Percentiles rank a stretch among this genome's conserved stretches.
Conservation (phyloP, 495 filamentous ascomycete species). For the Terfezia claveryi region DNA sequence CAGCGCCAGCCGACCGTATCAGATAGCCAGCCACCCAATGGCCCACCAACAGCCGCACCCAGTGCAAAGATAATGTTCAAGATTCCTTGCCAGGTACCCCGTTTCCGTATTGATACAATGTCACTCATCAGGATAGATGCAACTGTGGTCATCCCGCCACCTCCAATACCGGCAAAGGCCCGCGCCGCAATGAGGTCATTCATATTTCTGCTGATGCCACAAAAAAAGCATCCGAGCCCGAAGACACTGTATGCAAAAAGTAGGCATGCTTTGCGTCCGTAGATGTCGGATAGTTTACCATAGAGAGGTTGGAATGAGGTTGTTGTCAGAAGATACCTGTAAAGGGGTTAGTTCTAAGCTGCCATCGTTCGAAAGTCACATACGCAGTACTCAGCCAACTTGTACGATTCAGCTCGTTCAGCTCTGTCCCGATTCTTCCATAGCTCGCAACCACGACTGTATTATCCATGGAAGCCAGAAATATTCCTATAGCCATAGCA, state of each 20-base stretch:
- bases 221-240: slow-evolving; percentile 47
- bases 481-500: slow-evolving; percentile 40
- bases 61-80: slow-evolving; percentile 58
- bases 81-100: slow-evolving; percentile 64
- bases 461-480: slow-evolving; percentile 56
- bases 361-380: slow-evolving; percentile 1
- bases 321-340: slow-evolving; percentile 46
- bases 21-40: slow-evolving; percentile 51
- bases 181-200: slow-evolving; percentile 45
- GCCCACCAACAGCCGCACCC: slow-evolving; percentile 49
- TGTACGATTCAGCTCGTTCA: slow-evolving; percentile 55
- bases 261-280: slow-evolving; percentile 55
- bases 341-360: too few species aligned
- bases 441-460: slow-evolving; percentile 64
- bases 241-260: slow-evolving; percentile 56
- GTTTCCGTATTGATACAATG: slow-evolving; percentile 49
- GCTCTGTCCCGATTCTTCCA: slow-evolving; percentile 57
- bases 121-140: slow-evolving; percentile 60
- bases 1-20: slow-evolving; percentile 70
- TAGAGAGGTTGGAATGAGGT: slow-evolving; percentile 64
- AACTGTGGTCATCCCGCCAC: slow-evolving; percentile 68
- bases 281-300: slow-evolving; percentile 60
- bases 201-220: slow-evolving; percentile 50
- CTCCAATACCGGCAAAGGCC: slow-evolving; percentile 25
- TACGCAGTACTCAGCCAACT: slow-evolving; percentile 68